Evolutionary conservation across 768 basidiomycete species (phyloP), one percentile per base, ranked within the genome.

Genomic region (Scleroderma bovista): DNA sequence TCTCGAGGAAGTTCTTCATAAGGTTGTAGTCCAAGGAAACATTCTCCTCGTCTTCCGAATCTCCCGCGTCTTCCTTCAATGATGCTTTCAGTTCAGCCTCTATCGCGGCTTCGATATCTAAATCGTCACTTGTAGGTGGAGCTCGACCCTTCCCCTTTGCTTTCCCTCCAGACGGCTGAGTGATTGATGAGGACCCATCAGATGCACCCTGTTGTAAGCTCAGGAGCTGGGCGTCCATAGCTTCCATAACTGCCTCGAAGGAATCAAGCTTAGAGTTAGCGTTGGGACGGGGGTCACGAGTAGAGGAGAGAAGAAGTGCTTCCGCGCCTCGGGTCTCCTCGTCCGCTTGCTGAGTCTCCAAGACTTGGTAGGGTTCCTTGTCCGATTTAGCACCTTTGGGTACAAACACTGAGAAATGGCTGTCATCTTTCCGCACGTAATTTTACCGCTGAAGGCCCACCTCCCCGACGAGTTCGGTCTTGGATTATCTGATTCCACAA

Each of bases 1-100:
- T 95, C 72, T 96, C 93, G 66, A 98, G 68, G 67, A 99, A 93
- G 66, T 96, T 95, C 70, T 92, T 95, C 73, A 98, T 95, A 60
- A 98, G 70, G 57, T 84, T 84, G 67, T 94, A 96, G 65, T 99
- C 92, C 61, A 80, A 74, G 33, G 74, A 68, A n/a, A 57, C 63
- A 22, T 68, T 72, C 11, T 70, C 73, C 24, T 73, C 79, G 20
- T 76, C 81, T n/a, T 81, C 80, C 12, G 76, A 80, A 7, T 74
- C 79, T 59, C 60, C 74, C 38, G 1, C 20, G 57, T 78, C 61
- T 44, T 63, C 72, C 50, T 57, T 60, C 64, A 95, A 66, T 0
- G 83, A 73, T 9, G 75, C 77, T 34, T 75, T 76, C 8, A 96
- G 74, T 61, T 99, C 96, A 2, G 83, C 81, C 51, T 94, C 93